A percentile compares a stretch with the other conserved stretches of the same genome.
phyloP scores from a whole-genome alignment of 306 rosid species.

The Ormosia emarginata region DNA sequence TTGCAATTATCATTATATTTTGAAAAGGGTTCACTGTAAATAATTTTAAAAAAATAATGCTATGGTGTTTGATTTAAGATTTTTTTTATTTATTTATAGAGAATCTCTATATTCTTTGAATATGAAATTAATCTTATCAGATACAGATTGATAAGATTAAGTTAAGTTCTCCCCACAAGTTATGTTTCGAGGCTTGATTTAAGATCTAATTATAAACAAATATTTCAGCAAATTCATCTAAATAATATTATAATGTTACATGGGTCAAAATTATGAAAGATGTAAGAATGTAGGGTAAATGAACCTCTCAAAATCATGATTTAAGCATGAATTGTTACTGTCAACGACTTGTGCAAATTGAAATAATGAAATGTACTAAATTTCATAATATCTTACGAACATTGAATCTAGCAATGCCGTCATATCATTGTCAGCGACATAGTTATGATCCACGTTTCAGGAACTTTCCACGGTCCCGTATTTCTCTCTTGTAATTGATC shows the following conservation, averaged over 20 bases:
- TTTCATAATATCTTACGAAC: not conserved
- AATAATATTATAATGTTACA: not conserved
- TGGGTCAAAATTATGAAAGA: not conserved
- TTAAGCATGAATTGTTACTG: not conserved
- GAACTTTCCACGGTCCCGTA: not conserved
- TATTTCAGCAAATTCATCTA: too few species aligned
- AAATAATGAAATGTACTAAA: not conserved
- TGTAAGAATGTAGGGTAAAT: constrained; percentile 1
- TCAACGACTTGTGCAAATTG: not conserved
- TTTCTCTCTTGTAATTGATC: not conserved
- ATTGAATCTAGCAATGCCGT: constrained; percentile 19
- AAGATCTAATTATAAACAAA: too few species aligned
- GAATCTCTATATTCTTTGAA: too few species aligned
- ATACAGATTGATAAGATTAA: too few species aligned
- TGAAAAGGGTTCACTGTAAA: not conserved
- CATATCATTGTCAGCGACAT: not conserved
- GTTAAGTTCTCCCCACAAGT: too few species aligned
- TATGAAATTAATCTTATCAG: too few species aligned
- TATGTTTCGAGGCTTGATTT: too few species aligned
- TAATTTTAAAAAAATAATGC: not conserved
- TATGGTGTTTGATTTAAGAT: not conserved
- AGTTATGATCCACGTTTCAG: not conserved
- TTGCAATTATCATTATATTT: not conserved
- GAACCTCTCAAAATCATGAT: not conserved
- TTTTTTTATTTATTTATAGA: too few species aligned